Evolutionary conservation across 164 flowering plant species (phyloP).

Genomic region (Magnolia officinalis): DNA sequence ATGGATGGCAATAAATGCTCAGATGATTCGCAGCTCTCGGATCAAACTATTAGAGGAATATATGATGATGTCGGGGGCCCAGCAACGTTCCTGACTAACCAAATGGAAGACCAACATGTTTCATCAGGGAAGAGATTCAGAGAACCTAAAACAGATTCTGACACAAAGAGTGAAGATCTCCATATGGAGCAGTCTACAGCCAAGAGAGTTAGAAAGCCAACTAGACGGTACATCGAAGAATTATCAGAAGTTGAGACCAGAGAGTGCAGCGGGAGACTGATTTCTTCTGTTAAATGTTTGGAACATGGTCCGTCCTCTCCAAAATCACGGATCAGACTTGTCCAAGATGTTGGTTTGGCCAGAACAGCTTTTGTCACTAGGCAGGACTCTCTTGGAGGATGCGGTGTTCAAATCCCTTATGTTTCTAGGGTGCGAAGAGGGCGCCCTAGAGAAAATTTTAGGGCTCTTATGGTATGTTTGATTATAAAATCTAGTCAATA

Average conservation of each 20-base stretch:
- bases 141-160: constrained; percentile 13
- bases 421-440: constrained; percentile 78
- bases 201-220: constrained; percentile 89
- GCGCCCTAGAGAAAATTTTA: constrained; percentile 78
- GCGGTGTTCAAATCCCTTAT: constrained; percentile 77
- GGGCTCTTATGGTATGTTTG: constrained; percentile 67
- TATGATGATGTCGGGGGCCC: constrained; percentile 22
- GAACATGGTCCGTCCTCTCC: constrained; percentile 27
- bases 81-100: constrained; percentile 15
- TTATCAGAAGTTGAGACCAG: constrained; percentile 66
- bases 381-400: constrained; percentile 77
- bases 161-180: constrained; percentile 32
- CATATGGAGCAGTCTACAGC: constrained; percentile 38
- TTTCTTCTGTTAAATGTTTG: constrained; percentile 28
- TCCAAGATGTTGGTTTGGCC: constrained; percentile 23
- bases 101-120: constrained; percentile 24
- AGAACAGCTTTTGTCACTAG: constrained; percentile 43
- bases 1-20: constrained; percentile 13
- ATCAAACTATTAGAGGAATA: constrained; percentile 15
- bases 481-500: not conserved
- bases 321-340: constrained; percentile 28
- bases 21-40: constrained; percentile 15
- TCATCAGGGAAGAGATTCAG: constrained; percentile 29
- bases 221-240: constrained; percentile 91
- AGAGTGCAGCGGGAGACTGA: constrained; percentile 43